Evolutionary conservation across 768 basidiomycete species (phyloP).

Genomic region (Pseudohyphozyma bogoriensis): DNA sequence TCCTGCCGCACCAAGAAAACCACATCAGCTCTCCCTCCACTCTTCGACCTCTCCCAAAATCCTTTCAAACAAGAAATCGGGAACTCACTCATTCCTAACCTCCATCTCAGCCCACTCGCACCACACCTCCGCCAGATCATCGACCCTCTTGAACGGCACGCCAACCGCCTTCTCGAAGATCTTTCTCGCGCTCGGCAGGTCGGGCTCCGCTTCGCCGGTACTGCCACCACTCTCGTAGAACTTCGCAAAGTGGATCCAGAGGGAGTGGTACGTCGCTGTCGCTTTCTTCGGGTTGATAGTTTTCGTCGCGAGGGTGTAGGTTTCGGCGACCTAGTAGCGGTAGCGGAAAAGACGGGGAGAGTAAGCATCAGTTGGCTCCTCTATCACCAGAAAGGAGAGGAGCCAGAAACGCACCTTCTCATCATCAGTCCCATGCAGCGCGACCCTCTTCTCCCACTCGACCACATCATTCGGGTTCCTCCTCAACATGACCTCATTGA

Average conservation of each 20-base stretch:
- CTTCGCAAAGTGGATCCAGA: slow-evolving; percentile 91
- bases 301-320: slow-evolving; percentile 78
- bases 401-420: slow-evolving; percentile 54
- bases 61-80: no score
- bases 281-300: slow-evolving; percentile 81
- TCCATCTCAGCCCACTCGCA: slow-evolving; percentile 99
- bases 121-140: slow-evolving; percentile 97
- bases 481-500: slow-evolving; percentile 86
- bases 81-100: slow-evolving; percentile 70
- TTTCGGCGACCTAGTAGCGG: slow-evolving; percentile 64
- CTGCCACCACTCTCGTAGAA: slow-evolving; percentile 95
- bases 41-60: neutral
- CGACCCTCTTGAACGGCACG: slow-evolving; percentile 86
- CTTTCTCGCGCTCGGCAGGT: slow-evolving; percentile 77
- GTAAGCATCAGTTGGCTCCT: neutral
- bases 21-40: neutral
- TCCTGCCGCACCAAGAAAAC: slow-evolving; percentile 45
- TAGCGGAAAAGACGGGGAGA: neutral
- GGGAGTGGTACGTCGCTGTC: slow-evolving; percentile 74
- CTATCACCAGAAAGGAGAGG: neutral
- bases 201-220: slow-evolving; percentile 61
- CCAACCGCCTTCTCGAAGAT: slow-evolving; percentile 86
- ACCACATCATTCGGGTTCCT: slow-evolving; percentile 96
- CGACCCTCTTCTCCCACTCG: slow-evolving; percentile 97
- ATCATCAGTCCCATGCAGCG: slow-evolving; percentile 75